A percentile compares a stretch with the other conserved stretches of the same genome.
These are phyloP conservation scores for Lepiota subincarnata DNA, from an alignment of 768 basidiomycete species.

Conservation along the genomic window DNA sequence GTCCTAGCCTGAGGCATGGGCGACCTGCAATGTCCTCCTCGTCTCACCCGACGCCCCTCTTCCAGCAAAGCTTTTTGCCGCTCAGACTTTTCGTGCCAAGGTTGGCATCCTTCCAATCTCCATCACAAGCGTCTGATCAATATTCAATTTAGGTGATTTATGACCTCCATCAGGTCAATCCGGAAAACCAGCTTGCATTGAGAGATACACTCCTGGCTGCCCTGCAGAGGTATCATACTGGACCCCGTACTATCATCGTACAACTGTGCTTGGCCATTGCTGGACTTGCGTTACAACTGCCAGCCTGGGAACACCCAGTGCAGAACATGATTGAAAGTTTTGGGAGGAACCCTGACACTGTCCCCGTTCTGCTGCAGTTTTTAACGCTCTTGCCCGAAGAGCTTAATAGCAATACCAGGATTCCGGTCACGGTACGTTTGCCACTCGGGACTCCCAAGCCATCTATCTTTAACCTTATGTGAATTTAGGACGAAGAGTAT, in stretches of 20 bases:
- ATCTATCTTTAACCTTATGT: not conserved
- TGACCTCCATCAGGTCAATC: conserved; percentile 86
- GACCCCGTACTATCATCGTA: conserved; percentile 79
- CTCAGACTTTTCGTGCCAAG: conserved; percentile 95
- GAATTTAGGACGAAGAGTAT: conserved; percentile 69
- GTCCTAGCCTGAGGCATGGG: conserved; percentile 94
- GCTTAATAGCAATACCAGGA: conserved; percentile 73
- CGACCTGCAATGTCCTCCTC: conserved; percentile 88
- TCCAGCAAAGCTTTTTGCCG: conserved; percentile 88
- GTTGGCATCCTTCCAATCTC: conserved; percentile 38
- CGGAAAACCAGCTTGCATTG: conserved; percentile 66
- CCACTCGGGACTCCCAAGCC: not conserved
- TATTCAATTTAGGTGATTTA: conserved; percentile 75
- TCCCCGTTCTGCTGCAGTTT: conserved; percentile 84
- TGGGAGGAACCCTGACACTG: conserved; percentile 80
- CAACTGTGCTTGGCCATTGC: conserved; percentile 90
- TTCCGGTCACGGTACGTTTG: conserved; percentile 77
- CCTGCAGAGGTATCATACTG: conserved; percentile 64
- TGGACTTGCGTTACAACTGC: conserved; percentile 86
- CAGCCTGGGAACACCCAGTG: conserved; percentile 79
- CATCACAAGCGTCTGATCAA: conserved; percentile 20
- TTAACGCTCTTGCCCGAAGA: conserved; percentile 91
- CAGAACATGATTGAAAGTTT: conserved; percentile 79
- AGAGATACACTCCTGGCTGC: conserved; percentile 84
- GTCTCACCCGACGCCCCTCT: conserved; percentile 71